phyloP scores from a whole-genome alignment of 768 basidiomycete species.

The Russula sp. region DNA sequence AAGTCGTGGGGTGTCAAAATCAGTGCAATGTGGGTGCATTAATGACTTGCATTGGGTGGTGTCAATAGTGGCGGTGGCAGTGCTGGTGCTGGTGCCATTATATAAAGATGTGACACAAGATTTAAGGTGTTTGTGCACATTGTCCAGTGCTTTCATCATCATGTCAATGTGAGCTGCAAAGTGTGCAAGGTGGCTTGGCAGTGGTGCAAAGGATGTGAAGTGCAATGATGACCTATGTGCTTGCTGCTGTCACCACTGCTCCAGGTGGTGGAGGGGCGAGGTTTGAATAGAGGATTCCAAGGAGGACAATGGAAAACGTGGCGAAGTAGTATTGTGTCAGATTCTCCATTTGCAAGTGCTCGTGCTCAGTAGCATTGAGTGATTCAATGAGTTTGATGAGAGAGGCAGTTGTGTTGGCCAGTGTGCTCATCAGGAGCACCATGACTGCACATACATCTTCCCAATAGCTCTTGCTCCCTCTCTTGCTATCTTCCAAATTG shows the following conservation, averaged over 20 bases:
- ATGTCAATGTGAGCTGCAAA: slow-evolving; percentile 74
- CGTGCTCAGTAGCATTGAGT: slow-evolving; percentile 56
- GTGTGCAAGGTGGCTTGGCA: slow-evolving; percentile 63
- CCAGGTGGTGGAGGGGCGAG: background rate
- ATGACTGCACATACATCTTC: slow-evolving; percentile 79
- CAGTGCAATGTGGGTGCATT: slow-evolving; percentile 51
- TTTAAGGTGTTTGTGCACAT: slow-evolving; percentile 65
- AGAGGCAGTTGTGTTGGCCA: slow-evolving; percentile 61
- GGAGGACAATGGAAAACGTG: slow-evolving; percentile 17
- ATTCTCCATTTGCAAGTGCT: slow-evolving; percentile 49
- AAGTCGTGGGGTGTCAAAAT: no score
- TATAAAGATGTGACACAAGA: slow-evolving; percentile 59
- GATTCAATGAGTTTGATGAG: slow-evolving; percentile 64
- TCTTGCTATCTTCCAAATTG: slow-evolving; percentile 32
- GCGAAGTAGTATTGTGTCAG: slow-evolving; percentile 41
- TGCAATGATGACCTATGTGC: slow-evolving; percentile 32
- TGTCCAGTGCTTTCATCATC: slow-evolving; percentile 63
- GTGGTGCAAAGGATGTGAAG: slow-evolving; percentile 62
- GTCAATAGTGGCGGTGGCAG: background rate
- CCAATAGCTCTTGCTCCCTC: slow-evolving; percentile 59
- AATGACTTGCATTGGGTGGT: slow-evolving; percentile 23
- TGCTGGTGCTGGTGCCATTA: slow-evolving; percentile 31
- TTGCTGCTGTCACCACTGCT: background rate
- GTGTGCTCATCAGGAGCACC: slow-evolving; percentile 60
- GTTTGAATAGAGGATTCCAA: background rate